Base-by-base conservation (phyloP, 495 filamentous ascomycete species). In the Aspergillus sclerotiicarbonarius region DNA sequence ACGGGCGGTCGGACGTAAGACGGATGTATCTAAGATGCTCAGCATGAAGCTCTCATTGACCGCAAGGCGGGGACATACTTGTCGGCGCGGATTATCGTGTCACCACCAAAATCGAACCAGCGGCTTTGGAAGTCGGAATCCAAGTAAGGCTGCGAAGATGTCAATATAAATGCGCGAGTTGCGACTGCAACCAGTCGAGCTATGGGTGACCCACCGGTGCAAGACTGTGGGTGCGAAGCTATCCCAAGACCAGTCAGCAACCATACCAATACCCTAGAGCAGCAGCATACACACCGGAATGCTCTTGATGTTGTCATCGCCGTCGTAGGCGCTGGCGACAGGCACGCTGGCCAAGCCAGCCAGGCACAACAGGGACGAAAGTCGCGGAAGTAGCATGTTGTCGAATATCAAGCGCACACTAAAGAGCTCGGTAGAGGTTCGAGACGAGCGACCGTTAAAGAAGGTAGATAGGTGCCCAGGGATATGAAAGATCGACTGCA, bases 91-190 rank as follows among this genome's bases (percentile, higher is more conserved):
- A 98, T 80, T 62, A 99, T 84, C 6, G 94, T 95, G 71, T 96
- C 90, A 66, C 92, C 94, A 67, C 95, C 95, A 83, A 96, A 99
- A 78, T 99, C 95, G 73, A 90, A 99, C 91, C 94, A 99, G 75
- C 95, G 89, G 78, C 90, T 96, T 81, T 96, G 90, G 86, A 98
- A 92, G 73, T 99, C 95, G 57, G 91, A 91, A 75, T 98, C 94
- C 49, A 99, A 82, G 74, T 97, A 99, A 49, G 95, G 95, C 89
- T 97, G 47, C 32, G 0, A 2, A 8, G 13, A 52, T 32, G 73
- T 76, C 57, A 77, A 68, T 56, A 56, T 56, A 47, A 60, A 21
- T 54, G 31, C 53, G 54, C 29, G 19, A 33, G 55, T 16, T 39
- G 50, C 32, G 21, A 12, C 20, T 29, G 13, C 20, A 6, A 19